phyloP scores from a whole-genome alignment of 73 alveolate genomes.

The Effrenium voratum region DNA sequence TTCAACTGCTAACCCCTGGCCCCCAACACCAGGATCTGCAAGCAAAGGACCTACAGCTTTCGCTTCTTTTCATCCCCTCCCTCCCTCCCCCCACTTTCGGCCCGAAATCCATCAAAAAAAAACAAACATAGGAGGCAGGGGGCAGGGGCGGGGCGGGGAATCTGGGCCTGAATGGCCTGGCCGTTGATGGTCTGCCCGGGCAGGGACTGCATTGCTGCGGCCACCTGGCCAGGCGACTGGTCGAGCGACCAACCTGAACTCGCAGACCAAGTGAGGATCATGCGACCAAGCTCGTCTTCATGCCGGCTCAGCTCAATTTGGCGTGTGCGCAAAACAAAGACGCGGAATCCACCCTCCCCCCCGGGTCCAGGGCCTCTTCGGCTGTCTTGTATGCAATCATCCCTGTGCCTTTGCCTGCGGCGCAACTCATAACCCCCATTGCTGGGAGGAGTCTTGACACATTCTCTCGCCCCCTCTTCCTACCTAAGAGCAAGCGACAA shows the following conservation, averaged over 20 bases:
- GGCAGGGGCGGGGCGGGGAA: no score
- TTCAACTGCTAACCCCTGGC: no score
- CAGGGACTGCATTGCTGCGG: slow-evolving; percentile 67
- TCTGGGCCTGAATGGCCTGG: slow-evolving; percentile 50
- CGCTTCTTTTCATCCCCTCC: no score
- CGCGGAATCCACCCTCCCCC: background rate
- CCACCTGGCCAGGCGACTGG: background rate
- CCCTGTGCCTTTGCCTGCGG: slow-evolving; percentile 78
- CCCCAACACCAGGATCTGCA: no score
- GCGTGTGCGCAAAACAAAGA: background rate
- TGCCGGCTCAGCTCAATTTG: background rate
- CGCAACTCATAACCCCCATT: background rate
- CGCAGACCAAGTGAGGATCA: background rate
- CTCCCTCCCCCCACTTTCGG: no score
- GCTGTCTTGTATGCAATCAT: slow-evolving; percentile 92
- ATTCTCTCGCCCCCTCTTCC: no score
- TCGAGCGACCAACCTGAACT: no score
- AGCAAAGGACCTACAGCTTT: no score
- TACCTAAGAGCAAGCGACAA: no score
- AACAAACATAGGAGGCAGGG: no score
- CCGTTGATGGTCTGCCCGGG: slow-evolving; percentile 78
- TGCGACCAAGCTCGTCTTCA: background rate
- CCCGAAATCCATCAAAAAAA: no score
- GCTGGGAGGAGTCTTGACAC: background rate
- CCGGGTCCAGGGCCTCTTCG: slow-evolving; percentile 32